These are phyloP conservation scores for Thelephora terrestris DNA, from an alignment of 1,284 basidiomycete species.

Conservation along the genomic window DNA sequence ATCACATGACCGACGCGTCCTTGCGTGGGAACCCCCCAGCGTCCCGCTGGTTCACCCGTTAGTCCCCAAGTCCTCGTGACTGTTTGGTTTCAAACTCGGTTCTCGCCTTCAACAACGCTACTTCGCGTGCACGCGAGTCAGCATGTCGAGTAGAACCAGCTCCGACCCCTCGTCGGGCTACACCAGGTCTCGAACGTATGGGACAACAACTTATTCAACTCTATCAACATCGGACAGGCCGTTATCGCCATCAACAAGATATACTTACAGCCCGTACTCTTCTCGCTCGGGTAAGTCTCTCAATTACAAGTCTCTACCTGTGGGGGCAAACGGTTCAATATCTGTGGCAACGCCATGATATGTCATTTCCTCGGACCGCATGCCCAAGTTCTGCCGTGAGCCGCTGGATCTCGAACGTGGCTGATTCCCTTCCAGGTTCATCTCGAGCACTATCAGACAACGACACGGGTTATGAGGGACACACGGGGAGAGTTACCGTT, in stretches of 20 bases:
- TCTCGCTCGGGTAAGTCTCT: slow-evolving; percentile 25
- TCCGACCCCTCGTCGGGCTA: slow-evolving; percentile 26
- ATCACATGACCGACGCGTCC: background rate
- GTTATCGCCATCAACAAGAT: slow-evolving; percentile 31
- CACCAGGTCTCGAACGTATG: slow-evolving; percentile 35
- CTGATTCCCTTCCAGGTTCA: slow-evolving; percentile 6
- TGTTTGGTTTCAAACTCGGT: too few relatives aligned
- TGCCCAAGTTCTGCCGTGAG: background rate
- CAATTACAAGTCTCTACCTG: background rate
- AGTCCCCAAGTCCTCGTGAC: too few relatives aligned
- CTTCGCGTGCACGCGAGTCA: background rate
- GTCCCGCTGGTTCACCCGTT: background rate
- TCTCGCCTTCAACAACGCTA: background rate
- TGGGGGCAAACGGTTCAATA: background rate
- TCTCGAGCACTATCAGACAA: slow-evolving; percentile 14
- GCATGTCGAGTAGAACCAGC: slow-evolving; percentile 20
- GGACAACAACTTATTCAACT: slow-evolving; percentile 40
- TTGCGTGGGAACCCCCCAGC: background rate
- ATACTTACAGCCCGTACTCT: slow-evolving; percentile 23
- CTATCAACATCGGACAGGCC: slow-evolving; percentile 32
- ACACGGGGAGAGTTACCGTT: slow-evolving; percentile 30
- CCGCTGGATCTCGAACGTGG: background rate
- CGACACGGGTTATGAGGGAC: slow-evolving; percentile 23
- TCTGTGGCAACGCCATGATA: background rate
- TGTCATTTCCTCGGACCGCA: background rate